Evolutionary conservation across 345 rosid genomes (phyloP), one percentile per base, ranked within the genome.

Genomic region (Pugionium dolabratum): DNA sequence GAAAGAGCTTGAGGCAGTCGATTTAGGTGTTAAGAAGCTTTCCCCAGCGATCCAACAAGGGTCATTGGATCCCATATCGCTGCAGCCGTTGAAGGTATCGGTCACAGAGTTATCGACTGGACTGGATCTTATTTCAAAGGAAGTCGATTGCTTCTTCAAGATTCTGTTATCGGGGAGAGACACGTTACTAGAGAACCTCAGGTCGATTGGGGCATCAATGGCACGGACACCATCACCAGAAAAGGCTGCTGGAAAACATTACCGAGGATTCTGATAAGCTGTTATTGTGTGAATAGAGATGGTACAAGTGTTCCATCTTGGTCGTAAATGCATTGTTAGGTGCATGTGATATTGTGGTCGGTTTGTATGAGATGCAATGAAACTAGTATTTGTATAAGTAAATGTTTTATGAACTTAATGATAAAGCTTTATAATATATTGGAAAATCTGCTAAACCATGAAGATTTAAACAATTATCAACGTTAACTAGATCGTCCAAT

Each of bases 91-190:
- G 58, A 59, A 59, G 58, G 62, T 66, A 4, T 76, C 76, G 0
- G 61, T 54, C 32, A 37, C 72, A 30, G 73, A 71, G 2, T 28
- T 76, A 7, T 71, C 76, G 25, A 35, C 5, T 18, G 79, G 79
- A 43, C 29, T 76, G n/a, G 76, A 76, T 60, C 68, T 70, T 59
- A 72, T 76, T 27, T 64, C 76, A 0, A 71, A 76, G 7, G 76
- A 76, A 56, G 73, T 76, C 0, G 79, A 76, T 53, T 59, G 76
- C 27, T 76, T 76, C 64, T 76, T 76, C 76, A 76, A 66, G 71
- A 59, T 71, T 28, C 58, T 76, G 34, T 76, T 76, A 25, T 44
- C 54, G 1, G 76, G 79, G 28, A 11, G 79, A 28, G 64, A 76
- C 64, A 67, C 79, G 2, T 59, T 76, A 32, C 63, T 76, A 3